Evolutionary conservation across 257 asterid species (phyloP), one percentile per base, ranked within the genome.

Genomic region (Linaria vulgaris): DNA sequence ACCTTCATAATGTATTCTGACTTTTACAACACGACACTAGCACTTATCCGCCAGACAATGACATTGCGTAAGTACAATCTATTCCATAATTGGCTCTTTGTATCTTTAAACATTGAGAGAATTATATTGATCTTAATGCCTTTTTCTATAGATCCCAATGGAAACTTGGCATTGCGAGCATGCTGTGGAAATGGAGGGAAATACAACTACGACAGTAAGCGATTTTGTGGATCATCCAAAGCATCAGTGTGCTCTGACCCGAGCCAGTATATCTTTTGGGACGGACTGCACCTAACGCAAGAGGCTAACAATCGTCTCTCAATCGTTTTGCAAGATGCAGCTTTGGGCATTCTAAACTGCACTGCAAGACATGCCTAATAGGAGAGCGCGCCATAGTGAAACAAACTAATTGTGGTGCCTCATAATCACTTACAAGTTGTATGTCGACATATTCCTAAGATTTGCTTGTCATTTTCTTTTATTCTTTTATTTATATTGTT

Each of bases 161-260:
- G 58, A 4, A 52, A 19, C 41, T 1, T 24, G 10, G 59, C 59
- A 14, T 37, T 53, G 15, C 19, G 24, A 13, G 20, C 59, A 53
- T 53, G 59, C 4, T 53, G 59, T 53, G 59, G 59, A 53, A 13
- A 1, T 5, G 59, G 59, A 6, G 59, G 59, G 12, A 53, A 5
- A 10, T 23, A 52, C 37, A 52, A 52, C 30, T 52, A 52, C 24
- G n/a, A 17, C 23, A 38, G 15, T 37, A 52, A 52, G n/a, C 22
- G 10, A 17, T 52, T 52, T 23, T 52, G 58, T 23, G 58, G 58
- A 12, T 23, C 58, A 3, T 3, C 13, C 3, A 31, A 23, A 12
- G 34, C 30, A 12, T 31, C 58, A 12, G 37, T 52, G 12, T 52
- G 58, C 58, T 3, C 38, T 4, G 58, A 52, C 17, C 58, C 58